phyloP scores from a whole-genome alignment of 2,329 filamentous ascomycete species.

The Capronia epimyces region DNA sequence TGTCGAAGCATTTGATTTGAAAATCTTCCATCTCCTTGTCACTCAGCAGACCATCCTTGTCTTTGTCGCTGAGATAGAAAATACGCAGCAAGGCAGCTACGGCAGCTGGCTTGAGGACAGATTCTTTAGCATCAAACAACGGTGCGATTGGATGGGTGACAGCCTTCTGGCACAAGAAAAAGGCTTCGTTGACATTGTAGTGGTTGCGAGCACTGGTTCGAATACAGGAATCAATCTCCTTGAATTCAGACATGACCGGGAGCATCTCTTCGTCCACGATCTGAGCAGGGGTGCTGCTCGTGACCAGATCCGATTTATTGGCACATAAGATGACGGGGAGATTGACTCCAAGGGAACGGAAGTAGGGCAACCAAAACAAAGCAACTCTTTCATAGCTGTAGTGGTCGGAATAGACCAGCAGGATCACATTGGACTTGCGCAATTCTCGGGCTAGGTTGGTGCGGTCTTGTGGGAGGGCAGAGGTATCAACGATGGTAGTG shows the following conservation, averaged over 20 bases:
- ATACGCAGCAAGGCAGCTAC: slow-evolving; percentile 80
- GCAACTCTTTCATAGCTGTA: slow-evolving; percentile 98
- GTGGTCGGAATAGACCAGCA: slow-evolving; percentile 95
- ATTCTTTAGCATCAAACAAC: slow-evolving; percentile 93
- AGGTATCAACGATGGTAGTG: slow-evolving; percentile 96
- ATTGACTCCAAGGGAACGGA: slow-evolving; percentile 95
- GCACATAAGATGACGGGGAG: slow-evolving; percentile 94
- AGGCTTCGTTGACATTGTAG: slow-evolving; percentile 90
- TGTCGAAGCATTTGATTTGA: slow-evolving; percentile 86
- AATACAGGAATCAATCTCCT: slow-evolving; percentile 97
- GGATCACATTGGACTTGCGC: slow-evolving; percentile 91
- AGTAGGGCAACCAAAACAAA: slow-evolving; percentile 97
- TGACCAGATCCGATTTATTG: slow-evolving; percentile 89
- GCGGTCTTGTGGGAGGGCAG: slow-evolving; percentile 86
- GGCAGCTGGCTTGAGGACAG: slow-evolving; percentile 77
- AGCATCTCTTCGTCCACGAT: slow-evolving; percentile 96
- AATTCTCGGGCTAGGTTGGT: slow-evolving; percentile 88
- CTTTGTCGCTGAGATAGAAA: slow-evolving; percentile 93
- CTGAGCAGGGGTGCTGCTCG: slow-evolving; percentile 69
- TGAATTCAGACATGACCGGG: slow-evolving; percentile 96
- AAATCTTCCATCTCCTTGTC: slow-evolving; percentile 89
- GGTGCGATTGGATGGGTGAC: slow-evolving; percentile 96
- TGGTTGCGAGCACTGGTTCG: slow-evolving; percentile 87
- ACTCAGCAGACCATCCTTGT: slow-evolving; percentile 87
- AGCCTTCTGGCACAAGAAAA: slow-evolving; percentile 96